Conservation (phyloP, 208 protist genomes). For the Endotrypanum monterogeii region DNA sequence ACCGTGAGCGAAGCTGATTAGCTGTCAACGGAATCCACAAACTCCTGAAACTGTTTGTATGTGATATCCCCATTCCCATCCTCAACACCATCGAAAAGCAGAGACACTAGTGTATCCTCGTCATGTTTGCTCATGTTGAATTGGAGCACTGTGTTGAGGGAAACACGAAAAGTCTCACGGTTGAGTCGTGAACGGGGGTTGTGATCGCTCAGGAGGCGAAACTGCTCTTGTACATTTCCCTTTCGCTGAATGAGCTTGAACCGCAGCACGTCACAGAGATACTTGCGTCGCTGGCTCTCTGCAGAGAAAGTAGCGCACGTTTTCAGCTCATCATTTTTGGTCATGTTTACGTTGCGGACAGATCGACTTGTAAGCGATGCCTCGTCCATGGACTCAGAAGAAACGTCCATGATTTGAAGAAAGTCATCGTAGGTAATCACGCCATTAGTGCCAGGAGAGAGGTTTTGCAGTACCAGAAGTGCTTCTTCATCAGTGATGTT, state of each 20-base stretch:
- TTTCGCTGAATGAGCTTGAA: constrained; percentile 84
- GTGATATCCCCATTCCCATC: constrained; percentile 85
- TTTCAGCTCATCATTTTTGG: constrained; percentile 50
- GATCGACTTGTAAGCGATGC: constrained; percentile 59
- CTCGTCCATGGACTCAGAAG: constrained; percentile 70
- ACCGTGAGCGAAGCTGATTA: neutral
- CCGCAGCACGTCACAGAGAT: constrained; percentile 66
- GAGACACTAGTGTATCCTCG: constrained; percentile 77
- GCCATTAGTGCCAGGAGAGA: constrained; percentile 64
- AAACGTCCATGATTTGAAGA: constrained; percentile 63
- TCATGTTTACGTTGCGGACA: constrained; percentile 73
- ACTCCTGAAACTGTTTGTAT: constrained; percentile 89
- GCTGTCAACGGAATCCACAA: constrained; percentile 52
- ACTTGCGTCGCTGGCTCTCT: constrained; percentile 39
- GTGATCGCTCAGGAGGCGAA: constrained; percentile 72
- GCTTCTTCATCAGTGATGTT: constrained; percentile 84
- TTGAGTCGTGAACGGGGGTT: constrained; percentile 73
- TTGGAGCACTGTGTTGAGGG: constrained; percentile 82
- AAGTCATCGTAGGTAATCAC: constrained; percentile 85
- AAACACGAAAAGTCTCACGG: constrained; percentile 67
- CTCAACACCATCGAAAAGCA: constrained; percentile 85
- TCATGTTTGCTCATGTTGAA: constrained; percentile 77
- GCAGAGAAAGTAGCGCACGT: constrained; percentile 36
- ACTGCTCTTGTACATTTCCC: constrained; percentile 80
- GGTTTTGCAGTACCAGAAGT: constrained; percentile 73